Conservation (phyloP, 352 stramenopile species). For the Aphanomyces cochlioides region DNA sequence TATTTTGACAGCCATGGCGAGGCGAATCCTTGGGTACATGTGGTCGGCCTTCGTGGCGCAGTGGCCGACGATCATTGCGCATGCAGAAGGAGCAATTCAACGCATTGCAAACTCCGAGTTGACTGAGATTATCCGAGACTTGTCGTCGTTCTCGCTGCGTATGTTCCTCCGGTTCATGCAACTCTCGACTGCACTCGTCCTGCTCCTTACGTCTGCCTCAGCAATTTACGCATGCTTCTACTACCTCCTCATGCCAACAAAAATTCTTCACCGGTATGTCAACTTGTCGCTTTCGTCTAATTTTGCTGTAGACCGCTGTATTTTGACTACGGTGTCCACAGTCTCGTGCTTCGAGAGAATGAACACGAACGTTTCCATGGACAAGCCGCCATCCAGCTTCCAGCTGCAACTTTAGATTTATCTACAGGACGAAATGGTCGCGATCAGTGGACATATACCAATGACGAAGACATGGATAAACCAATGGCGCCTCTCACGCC, state of each 20-base stretch:
- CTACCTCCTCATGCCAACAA: slow-evolving; percentile 71
- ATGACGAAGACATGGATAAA: neutral
- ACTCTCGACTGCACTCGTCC: slow-evolving; percentile 37
- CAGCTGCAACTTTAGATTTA: slow-evolving; percentile 53
- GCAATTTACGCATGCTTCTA: slow-evolving; percentile 69
- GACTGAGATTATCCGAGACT: slow-evolving; percentile 13
- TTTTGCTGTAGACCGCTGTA: slow-evolving; percentile 7
- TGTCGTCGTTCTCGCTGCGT: slow-evolving; percentile 22
- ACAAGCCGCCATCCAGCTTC: slow-evolving; percentile 37
- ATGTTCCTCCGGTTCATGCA: slow-evolving; percentile 33
- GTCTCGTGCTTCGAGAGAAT: slow-evolving; percentile 4
- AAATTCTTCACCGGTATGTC: slow-evolving; percentile 70
- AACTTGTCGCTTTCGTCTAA: slow-evolving; percentile 18
- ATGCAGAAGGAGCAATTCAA: slow-evolving; percentile 4
- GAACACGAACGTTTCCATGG: slow-evolving; percentile 5
- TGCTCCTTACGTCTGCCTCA: slow-evolving; percentile 54
- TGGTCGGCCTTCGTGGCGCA: slow-evolving; percentile 12
- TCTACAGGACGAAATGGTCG: slow-evolving; percentile 16
- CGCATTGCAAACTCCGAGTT: slow-evolving; percentile 11
- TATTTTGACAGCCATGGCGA: neutral
- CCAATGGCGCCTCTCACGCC: slow-evolving; percentile 41
- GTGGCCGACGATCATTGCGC: slow-evolving; percentile 12
- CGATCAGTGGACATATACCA: slow-evolving; percentile 17
- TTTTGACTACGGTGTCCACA: slow-evolving; percentile 69
- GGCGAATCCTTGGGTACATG: neutral